A percentile compares a stretch with the other conserved stretches of the same genome.
Evolutionary conservation across 805 yeast genomes (phyloP).

Genomic region (Suhomyces faveliae): DNA sequence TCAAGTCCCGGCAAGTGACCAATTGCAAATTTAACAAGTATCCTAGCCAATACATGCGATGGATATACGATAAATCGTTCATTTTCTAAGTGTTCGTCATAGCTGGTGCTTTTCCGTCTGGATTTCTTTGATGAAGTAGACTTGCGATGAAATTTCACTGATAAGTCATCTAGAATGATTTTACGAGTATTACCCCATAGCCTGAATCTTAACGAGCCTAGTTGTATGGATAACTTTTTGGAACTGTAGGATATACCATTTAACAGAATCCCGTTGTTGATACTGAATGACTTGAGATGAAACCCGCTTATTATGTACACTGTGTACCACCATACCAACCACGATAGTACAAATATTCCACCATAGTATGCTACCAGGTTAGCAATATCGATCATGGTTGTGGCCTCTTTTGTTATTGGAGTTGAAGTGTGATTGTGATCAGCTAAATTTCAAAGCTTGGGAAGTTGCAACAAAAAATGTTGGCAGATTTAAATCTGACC

Average conservation of each 20-base stretch:
- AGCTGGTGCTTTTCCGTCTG: background rate
- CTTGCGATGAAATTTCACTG: conserved; percentile 6
- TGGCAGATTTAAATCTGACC: background rate
- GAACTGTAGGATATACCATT: conserved; percentile 25
- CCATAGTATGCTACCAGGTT: background rate
- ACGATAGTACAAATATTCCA: conserved; percentile 9
- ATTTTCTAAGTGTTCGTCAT: background rate
- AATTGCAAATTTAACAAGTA: conserved; percentile 14
- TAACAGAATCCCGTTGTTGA: conserved; percentile 40
- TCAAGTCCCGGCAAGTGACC: conserved; percentile 21
- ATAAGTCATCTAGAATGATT: conserved; percentile 30
- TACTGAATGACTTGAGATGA: conserved; percentile 29
- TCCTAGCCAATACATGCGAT: conserved; percentile 8
- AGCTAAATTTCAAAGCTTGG: background rate
- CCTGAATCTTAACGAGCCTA: conserved; percentile 28
- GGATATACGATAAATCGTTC: conserved; percentile 14
- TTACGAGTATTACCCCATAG: conserved; percentile 40
- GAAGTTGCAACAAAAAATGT: background rate
- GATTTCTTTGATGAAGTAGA: background rate
- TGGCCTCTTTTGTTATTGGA: no score
- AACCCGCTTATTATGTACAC: conserved; percentile 32
- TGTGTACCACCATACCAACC: conserved; percentile 33
- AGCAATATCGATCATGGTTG: background rate
- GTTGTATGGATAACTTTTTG: conserved; percentile 11
- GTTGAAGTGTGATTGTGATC: background rate